A percentile compares a stretch with the other conserved stretches of the same genome.
phyloP scores from a whole-genome alignment of 2,329 filamentous ascomycete species.

The Paraconiothyrium brasiliense region DNA sequence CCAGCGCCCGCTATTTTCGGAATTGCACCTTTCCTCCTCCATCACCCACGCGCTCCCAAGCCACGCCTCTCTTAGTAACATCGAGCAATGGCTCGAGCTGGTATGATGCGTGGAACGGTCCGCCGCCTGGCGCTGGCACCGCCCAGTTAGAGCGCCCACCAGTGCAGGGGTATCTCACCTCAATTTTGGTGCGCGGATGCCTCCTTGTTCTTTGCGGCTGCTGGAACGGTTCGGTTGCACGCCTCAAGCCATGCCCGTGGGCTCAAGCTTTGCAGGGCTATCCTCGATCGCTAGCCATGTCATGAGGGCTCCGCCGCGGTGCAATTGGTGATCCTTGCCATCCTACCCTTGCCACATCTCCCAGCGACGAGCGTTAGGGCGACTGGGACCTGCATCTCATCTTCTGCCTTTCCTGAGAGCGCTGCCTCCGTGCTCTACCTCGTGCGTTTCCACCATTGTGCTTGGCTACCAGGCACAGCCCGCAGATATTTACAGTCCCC shows the following conservation, averaged over 20 bases:
- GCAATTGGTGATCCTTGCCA: constrained; percentile 35
- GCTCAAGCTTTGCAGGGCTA: constrained; percentile 42
- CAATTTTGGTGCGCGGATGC: constrained; percentile 44
- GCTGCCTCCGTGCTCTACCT: constrained; percentile 22
- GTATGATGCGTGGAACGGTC: constrained; percentile 49
- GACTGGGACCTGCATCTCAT: constrained; percentile 43
- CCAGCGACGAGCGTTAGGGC: constrained; percentile 28
- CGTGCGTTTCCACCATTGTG: constrained; percentile 32
- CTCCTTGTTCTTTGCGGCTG: constrained; percentile 38
- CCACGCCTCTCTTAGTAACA: constrained; percentile 45
- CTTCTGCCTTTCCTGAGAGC: constrained; percentile 28
- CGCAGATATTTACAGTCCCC: constrained; percentile 49
- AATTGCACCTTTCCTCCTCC: constrained; percentile 20
- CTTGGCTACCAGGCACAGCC: constrained; percentile 50
- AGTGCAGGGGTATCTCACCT: constrained; percentile 28
- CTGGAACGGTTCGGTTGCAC: constrained; percentile 49
- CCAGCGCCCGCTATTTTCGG: constrained; percentile 42
- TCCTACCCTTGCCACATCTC: constrained; percentile 31
- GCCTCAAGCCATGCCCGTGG: constrained; percentile 46
- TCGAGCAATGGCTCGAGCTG: constrained; percentile 29
- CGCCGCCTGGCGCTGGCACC: constrained; percentile 44
- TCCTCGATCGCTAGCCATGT: constrained; percentile 29
- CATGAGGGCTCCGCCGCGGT: constrained; percentile 30
- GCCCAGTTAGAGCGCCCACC: constrained; percentile 28
- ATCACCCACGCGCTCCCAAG: constrained; percentile 31